These are phyloP conservation scores for Eucalyptus regnans DNA, from an alignment of 345 rosid species.

Conservation along the genomic window DNA sequence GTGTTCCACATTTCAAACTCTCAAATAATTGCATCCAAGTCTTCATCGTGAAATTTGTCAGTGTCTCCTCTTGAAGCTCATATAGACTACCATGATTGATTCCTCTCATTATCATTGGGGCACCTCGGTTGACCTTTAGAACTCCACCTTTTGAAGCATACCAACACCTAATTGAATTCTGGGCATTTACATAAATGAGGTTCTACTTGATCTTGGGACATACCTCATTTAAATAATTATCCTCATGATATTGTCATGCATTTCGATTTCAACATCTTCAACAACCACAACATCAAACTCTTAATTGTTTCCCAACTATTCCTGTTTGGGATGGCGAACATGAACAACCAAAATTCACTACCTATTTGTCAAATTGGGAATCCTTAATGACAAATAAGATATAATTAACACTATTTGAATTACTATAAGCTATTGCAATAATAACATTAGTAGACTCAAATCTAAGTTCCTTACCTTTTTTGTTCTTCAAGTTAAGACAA, in stretches of 20 bases:
- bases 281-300: not conserved
- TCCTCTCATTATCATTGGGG: not conserved
- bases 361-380: not conserved
- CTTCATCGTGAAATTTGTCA: not conserved
- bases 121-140: not conserved
- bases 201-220: not conserved
- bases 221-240: not conserved
- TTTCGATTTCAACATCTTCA: not conserved
- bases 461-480: not conserved
- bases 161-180: not conserved
- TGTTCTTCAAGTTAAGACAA: not conserved
- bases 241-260: not conserved
- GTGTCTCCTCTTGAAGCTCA: not conserved
- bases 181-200: not conserved
- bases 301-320: not conserved
- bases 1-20: not conserved
- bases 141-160: not conserved
- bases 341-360: not conserved
- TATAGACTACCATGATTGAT: not conserved
- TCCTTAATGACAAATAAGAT: not conserved
- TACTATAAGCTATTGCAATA: not conserved
- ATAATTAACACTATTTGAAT: constrained; percentile 3
- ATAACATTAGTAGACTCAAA: constrained; percentile 32
- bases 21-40: not conserved
- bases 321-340: not conserved